Evolutionary conservation across 176 grass and related monocot species (phyloP), one percentile per base, ranked within the genome.

Genomic region (Tillandsia leiboldiana): DNA sequence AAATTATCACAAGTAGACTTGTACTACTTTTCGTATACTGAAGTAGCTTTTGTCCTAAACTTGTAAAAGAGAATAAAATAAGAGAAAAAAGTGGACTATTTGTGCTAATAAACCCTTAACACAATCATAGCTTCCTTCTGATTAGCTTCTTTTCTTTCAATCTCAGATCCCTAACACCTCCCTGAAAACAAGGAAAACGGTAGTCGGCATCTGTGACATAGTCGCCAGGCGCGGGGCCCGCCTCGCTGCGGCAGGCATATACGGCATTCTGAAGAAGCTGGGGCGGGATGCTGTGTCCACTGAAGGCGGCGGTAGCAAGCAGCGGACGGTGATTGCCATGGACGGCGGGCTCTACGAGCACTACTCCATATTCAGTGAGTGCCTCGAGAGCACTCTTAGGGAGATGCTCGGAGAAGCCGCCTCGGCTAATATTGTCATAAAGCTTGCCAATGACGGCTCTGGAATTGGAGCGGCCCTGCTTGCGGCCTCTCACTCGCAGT

Each of bases 311-410:
- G 56, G 54, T 61, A 66, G 74, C 28, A 63, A 80, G 58, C 77
- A 83, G 52, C 84, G 77, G 61, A 83, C 87, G 1, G 81, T 87
- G 10, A 65, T 96, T 47, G 79, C 91, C 51, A 80, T 96, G 65
- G 91, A 96, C 33, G 91, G 91, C n/a, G 91, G 91, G 22, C 76
- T 96, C 8, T 96, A 80, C 6, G 91, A 96, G 78, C 91, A 96
- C 71, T 96, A 96, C 70, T 87, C 74, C 69, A 96, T 85, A 66
- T 96, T 96, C 73, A 87, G 91, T 3, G 13, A 77, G 12, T 84
- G 83, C 66, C 59, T 96, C 13, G 79, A 77, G 26, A 72, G 78
- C 11, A 96, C 91, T 0, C 79, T 96, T 3, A 70, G 72, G 59
- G 91, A 90, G 61, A 80, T 90, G 15, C 75, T 96, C 0, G 91